Evolutionary conservation across 2,329 filamentous ascomycete genomes (phyloP), one percentile per base, ranked within the genome.

Genomic region (Fonsecaea multimorphosa): DNA sequence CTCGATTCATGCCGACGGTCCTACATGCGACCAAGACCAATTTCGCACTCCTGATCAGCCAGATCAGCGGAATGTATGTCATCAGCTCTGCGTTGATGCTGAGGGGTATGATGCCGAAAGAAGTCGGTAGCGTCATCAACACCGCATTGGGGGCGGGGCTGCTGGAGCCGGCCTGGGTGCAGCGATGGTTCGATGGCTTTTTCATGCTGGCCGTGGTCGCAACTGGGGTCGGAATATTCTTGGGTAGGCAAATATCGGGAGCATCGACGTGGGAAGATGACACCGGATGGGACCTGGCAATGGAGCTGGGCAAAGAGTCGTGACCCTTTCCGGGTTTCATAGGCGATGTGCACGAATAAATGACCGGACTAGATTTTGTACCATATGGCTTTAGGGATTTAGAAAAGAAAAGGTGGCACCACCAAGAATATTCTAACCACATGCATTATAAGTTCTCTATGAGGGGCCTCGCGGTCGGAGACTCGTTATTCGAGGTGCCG

Each of bases 131-230:
- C 57, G 90, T 90, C 1, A 91, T 96, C 2, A 88, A 87, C 2
- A 90, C 93, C 70, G 91, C 91, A 0, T 79, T 96, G 32, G 88
- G 91, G 7, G 67, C 68, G 51, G 91, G 90, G 22, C 90, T 91
- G 16, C 81, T 96, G 8, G 89, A 91, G 72, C 86, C 87, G 6
- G 82, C 82, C 0, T 92, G 91, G 72, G 89, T 91, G 4, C 88
- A 96, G 73, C 83, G 86, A 32, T 96, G 92, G 92, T 96, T 96
- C 72, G 92, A 96, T 76, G 88, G 87, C 7, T 94, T 92, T 89
- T 96, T 96, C 76, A 77, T 96, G 63, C 75, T 88, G 2, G 89
- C 89, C 4, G 90, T 88, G 68, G 79, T 82, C 0, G 74, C 84
- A 12, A 95, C 92, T 1, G 87, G 84, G 1, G 74, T 85, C n/a